These are phyloP conservation scores for Alternaria burnsii DNA, from an alignment of 2,329 filamentous ascomycete species.

Conservation along the genomic window DNA sequence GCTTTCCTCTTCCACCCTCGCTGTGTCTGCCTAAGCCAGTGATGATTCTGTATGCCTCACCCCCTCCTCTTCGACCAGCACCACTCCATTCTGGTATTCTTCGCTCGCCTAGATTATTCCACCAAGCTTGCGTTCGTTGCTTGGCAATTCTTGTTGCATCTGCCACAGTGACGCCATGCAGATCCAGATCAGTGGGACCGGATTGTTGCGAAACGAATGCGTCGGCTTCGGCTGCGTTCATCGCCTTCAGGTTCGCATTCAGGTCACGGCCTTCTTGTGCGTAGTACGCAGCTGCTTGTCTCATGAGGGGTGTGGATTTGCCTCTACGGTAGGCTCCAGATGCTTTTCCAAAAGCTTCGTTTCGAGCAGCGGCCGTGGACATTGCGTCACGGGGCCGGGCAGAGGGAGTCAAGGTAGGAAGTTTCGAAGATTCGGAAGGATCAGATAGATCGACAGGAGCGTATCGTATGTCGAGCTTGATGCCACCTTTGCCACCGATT, in stretches of 20 bases:
- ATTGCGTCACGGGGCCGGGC: conserved; percentile 51
- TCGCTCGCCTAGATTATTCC: conserved; percentile 73
- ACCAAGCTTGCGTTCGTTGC: conserved; percentile 75
- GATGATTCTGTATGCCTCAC: conserved; percentile 73
- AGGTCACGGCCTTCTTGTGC: conserved; percentile 73
- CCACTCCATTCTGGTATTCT: conserved; percentile 58
- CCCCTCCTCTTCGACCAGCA: conserved; percentile 53
- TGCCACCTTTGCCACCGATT: conserved; percentile 47
- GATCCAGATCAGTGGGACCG: conserved; percentile 72
- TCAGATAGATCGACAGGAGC: conserved; percentile 52
- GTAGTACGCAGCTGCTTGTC: conserved; percentile 79
- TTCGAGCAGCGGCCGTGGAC: conserved; percentile 57
- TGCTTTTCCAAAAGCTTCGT: conserved; percentile 65
- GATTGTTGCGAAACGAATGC: conserved; percentile 74
- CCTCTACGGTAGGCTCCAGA: conserved; percentile 66
- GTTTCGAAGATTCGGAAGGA: conserved; percentile 36
- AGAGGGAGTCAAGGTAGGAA: conserved; percentile 37
- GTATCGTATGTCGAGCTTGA: conserved; percentile 60
- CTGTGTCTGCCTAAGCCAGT: conserved; percentile 85
- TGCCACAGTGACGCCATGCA: conserved; percentile 83
- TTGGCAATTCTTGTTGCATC: conserved; percentile 83
- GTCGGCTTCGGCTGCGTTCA: conserved; percentile 74
- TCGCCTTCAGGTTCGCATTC: conserved; percentile 64
- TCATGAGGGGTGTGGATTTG: conserved; percentile 76
- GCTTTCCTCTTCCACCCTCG: conserved; percentile 74